A percentile compares a stretch with the other conserved stretches of the same genome.
These are phyloP conservation scores for Daldinia grandis DNA, from an alignment of 495 filamentous ascomycete species.

Conservation along the genomic window DNA sequence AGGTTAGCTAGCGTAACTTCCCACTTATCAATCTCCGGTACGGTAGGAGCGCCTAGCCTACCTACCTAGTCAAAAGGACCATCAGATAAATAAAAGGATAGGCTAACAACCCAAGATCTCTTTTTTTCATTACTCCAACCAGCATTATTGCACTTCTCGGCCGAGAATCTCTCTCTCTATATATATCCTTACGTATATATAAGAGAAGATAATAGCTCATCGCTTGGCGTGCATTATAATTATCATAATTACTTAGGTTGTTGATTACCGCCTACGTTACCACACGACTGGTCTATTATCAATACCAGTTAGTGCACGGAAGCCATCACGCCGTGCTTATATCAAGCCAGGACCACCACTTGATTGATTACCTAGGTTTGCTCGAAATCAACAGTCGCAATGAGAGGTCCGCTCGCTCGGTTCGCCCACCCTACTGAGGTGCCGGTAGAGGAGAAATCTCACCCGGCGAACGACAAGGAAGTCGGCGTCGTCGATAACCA, in stretches of 20 bases:
- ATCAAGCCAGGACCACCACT: neutral
- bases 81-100: slow-evolving; percentile 29
- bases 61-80: neutral
- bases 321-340: neutral
- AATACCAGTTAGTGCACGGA: neutral
- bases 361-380: slow-evolving; percentile 1
- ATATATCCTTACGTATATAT: slow-evolving; percentile 20
- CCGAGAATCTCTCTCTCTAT: neutral
- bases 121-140: slow-evolving; percentile 3
- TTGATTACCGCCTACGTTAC: neutral
- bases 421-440: slow-evolving; percentile 27
- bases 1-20: slow-evolving; percentile 7
- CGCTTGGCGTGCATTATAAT: slow-evolving; percentile 7
- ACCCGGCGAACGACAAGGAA: slow-evolving; percentile 35
- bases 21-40: slow-evolving; percentile 15
- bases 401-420: slow-evolving; percentile 37
- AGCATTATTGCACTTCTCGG: slow-evolving; percentile 16
- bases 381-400: slow-evolving; percentile 8
- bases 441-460: slow-evolving; percentile 36
- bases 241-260: slow-evolving; percentile 10
- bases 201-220: slow-evolving; percentile 4
- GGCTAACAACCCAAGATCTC: neutral
- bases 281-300: neutral
- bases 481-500: slow-evolving; percentile 26
- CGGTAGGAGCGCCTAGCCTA: slow-evolving; percentile 5